Conservation (phyloP, 495 filamentous ascomycete species). For the Neurospora sp. region DNA sequence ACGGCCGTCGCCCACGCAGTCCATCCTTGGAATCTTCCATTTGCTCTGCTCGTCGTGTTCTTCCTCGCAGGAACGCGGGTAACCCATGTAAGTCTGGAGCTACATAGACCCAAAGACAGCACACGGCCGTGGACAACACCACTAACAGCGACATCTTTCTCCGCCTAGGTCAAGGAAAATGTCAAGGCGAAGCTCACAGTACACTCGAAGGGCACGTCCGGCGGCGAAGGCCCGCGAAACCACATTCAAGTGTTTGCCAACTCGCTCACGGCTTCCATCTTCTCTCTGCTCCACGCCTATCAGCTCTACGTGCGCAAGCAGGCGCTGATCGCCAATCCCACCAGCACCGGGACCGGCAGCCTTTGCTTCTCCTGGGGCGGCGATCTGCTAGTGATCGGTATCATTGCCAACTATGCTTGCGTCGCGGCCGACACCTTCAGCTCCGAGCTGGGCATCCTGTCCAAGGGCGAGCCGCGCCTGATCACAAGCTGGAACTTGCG, state of each 20-base stretch:
- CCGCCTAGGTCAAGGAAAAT: constrained; percentile 64
- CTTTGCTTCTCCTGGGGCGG: constrained; percentile 41
- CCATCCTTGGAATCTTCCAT: constrained; percentile 87
- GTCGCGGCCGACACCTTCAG: constrained; percentile 90
- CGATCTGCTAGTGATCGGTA: constrained; percentile 46
- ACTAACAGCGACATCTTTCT: neutral
- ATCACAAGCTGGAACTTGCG: constrained; percentile 70
- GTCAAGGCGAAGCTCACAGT: constrained; percentile 75
- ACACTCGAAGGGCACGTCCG: constrained; percentile 56
- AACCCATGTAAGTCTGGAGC: constrained; percentile 52
- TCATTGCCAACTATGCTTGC: constrained; percentile 74
- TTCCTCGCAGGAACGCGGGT: constrained; percentile 75
- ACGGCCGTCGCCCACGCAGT: constrained; percentile 74
- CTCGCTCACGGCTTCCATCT: constrained; percentile 62
- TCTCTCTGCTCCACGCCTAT: constrained; percentile 61
- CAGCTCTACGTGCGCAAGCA: constrained; percentile 41
- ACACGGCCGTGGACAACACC: neutral
- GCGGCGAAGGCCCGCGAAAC: constrained; percentile 71
- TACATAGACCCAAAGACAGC: neutral
- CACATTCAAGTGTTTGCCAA: constrained; percentile 90
- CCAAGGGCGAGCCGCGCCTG: constrained; percentile 64
- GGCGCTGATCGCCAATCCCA: constrained; percentile 6
- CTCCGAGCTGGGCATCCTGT: constrained; percentile 85
- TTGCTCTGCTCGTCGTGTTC: constrained; percentile 72
- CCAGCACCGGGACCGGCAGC: constrained; percentile 19